These are phyloP conservation scores for Phytophthora melonis DNA, from an alignment of 352 stramenopile genomes.

Conservation along the genomic window DNA sequence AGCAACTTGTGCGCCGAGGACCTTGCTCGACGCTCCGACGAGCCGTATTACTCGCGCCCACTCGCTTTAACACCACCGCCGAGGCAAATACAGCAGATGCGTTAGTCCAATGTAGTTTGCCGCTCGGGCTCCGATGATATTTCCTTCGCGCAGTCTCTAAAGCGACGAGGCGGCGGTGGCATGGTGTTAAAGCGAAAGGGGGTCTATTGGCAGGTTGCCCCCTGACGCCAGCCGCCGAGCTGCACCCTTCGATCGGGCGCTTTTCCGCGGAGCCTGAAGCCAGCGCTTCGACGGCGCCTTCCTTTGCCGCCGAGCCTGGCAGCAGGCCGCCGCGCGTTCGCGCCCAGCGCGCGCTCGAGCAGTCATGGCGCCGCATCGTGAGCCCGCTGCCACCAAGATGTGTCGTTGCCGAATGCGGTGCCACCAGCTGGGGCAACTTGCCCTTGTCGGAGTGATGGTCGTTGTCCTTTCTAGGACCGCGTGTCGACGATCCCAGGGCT, in stretches of 20 bases:
- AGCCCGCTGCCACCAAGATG: conserved; percentile 33
- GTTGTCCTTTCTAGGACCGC: conserved; percentile 37
- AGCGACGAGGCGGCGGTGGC: not conserved
- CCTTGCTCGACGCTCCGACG: conserved; percentile 14
- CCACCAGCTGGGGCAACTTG: conserved; percentile 21
- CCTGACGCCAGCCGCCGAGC: not conserved
- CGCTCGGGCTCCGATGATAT: not conserved
- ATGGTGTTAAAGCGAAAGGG: conserved; percentile 28
- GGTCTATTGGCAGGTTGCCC: not conserved
- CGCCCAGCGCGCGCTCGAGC: not conserved
- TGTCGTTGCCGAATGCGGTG: conserved; percentile 27
- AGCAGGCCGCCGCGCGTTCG: not conserved
- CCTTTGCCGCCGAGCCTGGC: not conserved
- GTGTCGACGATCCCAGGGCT: conserved; percentile 45
- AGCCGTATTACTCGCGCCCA: conserved; percentile 22
- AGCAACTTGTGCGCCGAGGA: conserved; percentile 20
- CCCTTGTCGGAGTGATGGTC: conserved; percentile 46
- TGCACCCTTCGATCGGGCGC: not conserved
- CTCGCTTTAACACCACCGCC: conserved; percentile 32
- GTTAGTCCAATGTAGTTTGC: not conserved
- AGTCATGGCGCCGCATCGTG: conserved; percentile 22
- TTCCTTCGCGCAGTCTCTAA: not conserved
- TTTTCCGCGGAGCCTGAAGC: not conserved
- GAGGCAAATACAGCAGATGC: conserved; percentile 28
- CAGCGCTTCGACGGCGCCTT: not conserved